phyloP scores from a whole-genome alignment of 495 filamentous ascomycete genomes.

The Penicillium nucicola region DNA sequence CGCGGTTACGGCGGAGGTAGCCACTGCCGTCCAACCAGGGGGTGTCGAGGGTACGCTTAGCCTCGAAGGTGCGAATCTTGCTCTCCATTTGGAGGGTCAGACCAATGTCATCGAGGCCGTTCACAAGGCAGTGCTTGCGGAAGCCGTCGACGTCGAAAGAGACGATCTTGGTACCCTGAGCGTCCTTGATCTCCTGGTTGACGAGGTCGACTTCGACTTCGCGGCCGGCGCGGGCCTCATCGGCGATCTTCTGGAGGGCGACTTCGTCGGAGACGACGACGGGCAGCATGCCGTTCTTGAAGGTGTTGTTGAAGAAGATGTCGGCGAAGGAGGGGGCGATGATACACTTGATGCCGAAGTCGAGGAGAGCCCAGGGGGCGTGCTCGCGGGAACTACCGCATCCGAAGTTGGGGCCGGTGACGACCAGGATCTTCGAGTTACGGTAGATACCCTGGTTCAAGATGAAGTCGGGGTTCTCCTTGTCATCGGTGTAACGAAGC shows the following conservation, averaged over 20 bases:
- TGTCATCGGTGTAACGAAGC: slow-evolving; percentile 73
- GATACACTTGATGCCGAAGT: slow-evolving; percentile 92
- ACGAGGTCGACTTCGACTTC: slow-evolving; percentile 91
- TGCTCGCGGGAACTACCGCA: slow-evolving; percentile 94
- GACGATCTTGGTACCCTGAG: slow-evolving; percentile 65
- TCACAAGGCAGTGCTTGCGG: slow-evolving; percentile 89
- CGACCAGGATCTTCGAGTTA: slow-evolving; percentile 83
- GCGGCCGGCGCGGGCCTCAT: slow-evolving; percentile 74
- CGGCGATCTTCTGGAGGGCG: slow-evolving; percentile 67
- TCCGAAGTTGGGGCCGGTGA: slow-evolving; percentile 92
- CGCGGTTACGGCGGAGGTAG: slow-evolving; percentile 70
- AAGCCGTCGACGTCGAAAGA: slow-evolving; percentile 87
- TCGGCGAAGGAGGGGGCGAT: slow-evolving; percentile 93
- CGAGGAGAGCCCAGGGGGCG: slow-evolving; percentile 93
- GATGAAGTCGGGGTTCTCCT: slow-evolving; percentile 76
- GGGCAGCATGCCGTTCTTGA: slow-evolving; percentile 99
- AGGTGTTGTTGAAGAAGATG: slow-evolving; percentile 99
- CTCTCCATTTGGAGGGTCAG: slow-evolving; percentile 88
- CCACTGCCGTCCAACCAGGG: slow-evolving; percentile 91
- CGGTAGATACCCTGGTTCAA: slow-evolving; percentile 91
- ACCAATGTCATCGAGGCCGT: slow-evolving; percentile 95
- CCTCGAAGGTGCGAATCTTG: slow-evolving; percentile 83
- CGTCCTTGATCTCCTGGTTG: slow-evolving; percentile 78
- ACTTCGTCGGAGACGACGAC: slow-evolving; percentile 67
- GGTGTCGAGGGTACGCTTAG: slow-evolving; percentile 68